Conservation (phyloP, 768 basidiomycete species). For the Suillus fuscotomentosus region DNA sequence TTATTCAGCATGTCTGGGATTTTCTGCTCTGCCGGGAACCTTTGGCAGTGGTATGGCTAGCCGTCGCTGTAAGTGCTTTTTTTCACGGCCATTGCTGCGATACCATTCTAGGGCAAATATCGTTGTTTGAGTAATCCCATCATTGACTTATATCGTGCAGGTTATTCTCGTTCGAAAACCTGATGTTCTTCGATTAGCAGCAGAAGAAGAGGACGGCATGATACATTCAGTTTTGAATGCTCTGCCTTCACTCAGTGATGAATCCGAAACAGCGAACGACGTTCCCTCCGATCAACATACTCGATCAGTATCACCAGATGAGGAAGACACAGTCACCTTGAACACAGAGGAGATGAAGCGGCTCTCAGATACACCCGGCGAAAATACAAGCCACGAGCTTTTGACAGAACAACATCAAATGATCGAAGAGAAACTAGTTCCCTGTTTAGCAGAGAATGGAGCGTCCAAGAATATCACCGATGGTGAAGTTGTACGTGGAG, state of each 20-base stretch:
- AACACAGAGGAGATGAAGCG: not conserved
- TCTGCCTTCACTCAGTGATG: slow-evolving; percentile 58
- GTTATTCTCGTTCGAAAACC: slow-evolving; percentile 71
- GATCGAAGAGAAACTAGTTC: not conserved
- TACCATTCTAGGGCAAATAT: not conserved
- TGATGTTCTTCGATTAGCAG: slow-evolving; percentile 57
- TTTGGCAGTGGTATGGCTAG: slow-evolving; percentile 77
- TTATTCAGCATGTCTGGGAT: slow-evolving; percentile 92
- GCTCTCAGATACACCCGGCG: not conserved
- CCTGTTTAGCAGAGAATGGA: slow-evolving; percentile 1
- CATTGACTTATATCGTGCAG: slow-evolving; percentile 36
- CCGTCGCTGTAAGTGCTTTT: slow-evolving; percentile 62
- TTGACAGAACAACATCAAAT: not conserved
- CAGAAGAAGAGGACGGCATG: slow-evolving; percentile 80
- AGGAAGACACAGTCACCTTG: not conserved
- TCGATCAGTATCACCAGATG: slow-evolving; percentile 4
- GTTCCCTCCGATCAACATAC: slow-evolving; percentile 17
- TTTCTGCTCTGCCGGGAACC: slow-evolving; percentile 84
- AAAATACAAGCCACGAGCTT: not conserved
- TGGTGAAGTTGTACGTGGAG: not conserved
- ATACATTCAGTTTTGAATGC: slow-evolving; percentile 69
- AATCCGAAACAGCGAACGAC: slow-evolving; percentile 6
- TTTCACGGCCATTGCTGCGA: not conserved
- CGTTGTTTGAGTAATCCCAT: not conserved
- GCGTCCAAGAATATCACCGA: not conserved